Base-by-base conservation (phyloP, 2,329 filamentous ascomycete genomes). In the Aschersonia sp. region DNA sequence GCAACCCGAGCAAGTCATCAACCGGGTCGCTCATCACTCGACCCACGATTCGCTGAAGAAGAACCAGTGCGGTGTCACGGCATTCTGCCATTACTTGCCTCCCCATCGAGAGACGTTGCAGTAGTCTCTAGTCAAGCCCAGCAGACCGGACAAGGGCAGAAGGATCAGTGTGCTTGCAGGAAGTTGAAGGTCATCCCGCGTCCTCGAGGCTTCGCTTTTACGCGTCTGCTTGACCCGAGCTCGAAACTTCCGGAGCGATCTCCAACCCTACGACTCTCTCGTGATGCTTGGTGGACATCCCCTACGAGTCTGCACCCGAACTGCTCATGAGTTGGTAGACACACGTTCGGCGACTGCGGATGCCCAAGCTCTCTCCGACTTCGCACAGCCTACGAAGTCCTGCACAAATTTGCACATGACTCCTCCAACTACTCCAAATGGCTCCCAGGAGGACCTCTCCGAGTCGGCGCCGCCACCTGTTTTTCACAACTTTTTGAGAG, bases 401-500 rank as follows among this genome's bases (percentile, higher is more conserved):
- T 70, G 73, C 59, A 57, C 67, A 43, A 65, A 73, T 55, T 67
- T 75, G 45, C 81, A 88, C 54, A 84, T 89, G 66, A 89, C 85
- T 45, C 85, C 86, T 31, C 85, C 86, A 42, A 70, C 82, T 52
- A 89, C 85, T 6, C 86, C 85, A 20, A 80, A 82, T 64, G 75
- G 74, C 58, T 81, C 78, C 30, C 74, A 75, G 59, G 82, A 87
- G 60, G 70, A 75, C 53, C 71, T 76, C 41, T 59, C 58, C 48
- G 60, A 65, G 55, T 56, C 68, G 56, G 58, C 66, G 46, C 65
- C 73, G 5, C 72, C 78, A 53, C 77, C 84, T 2, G 73, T 89
- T 50, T 95, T 96, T 61, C 85, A 94, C 73, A 94, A 92, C 70
- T 98, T 95, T 61, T 73, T 98, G 44, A 84, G 92, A 54, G 92